Conservation (phyloP, 805 yeast genomes). For the Blastobotrys attinorum region DNA sequence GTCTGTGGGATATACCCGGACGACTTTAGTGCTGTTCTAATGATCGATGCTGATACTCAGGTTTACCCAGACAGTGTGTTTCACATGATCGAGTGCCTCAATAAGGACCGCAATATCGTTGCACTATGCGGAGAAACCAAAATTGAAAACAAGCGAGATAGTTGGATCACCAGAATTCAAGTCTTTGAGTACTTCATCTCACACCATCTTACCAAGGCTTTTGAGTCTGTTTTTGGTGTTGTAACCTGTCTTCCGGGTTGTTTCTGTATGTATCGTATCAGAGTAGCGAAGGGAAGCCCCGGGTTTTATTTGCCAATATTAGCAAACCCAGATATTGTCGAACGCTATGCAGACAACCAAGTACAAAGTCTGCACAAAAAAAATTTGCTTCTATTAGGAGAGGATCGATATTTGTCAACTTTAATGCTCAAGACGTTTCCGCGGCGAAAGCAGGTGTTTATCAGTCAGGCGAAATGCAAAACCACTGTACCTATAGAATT, state of each 20-base stretch:
- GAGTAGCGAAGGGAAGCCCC: conserved; percentile 71
- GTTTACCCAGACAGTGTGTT: conserved; percentile 80
- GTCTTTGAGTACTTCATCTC: conserved; percentile 92
- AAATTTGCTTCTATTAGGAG: conserved; percentile 80
- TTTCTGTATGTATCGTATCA: conserved; percentile 87
- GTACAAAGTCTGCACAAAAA: conserved; percentile 79
- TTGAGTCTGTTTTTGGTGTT: conserved; percentile 87
- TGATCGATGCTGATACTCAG: conserved; percentile 95
- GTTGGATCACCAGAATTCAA: conserved; percentile 91
- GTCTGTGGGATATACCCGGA: conserved; percentile 61
- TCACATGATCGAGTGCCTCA: conserved; percentile 85
- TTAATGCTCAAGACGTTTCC: conserved; percentile 88
- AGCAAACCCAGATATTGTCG: conserved; percentile 91
- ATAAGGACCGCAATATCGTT: conserved; percentile 77
- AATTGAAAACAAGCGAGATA: conserved; percentile 71
- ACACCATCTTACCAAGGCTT: conserved; percentile 90
- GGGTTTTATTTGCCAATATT: conserved; percentile 90
- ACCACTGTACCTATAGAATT: conserved; percentile 81
- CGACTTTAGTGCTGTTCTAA: conserved; percentile 68
- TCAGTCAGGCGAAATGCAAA: conserved; percentile 88
- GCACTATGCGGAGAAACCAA: conserved; percentile 95
- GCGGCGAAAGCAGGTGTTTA: conserved; percentile 76
- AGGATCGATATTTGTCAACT: conserved; percentile 80
- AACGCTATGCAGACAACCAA: conserved; percentile 80
- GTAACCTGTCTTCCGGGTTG: conserved; percentile 97